Base-by-base conservation (phyloP, 2,329 filamentous ascomycete species). In the Colletotrichum eleusines region DNA sequence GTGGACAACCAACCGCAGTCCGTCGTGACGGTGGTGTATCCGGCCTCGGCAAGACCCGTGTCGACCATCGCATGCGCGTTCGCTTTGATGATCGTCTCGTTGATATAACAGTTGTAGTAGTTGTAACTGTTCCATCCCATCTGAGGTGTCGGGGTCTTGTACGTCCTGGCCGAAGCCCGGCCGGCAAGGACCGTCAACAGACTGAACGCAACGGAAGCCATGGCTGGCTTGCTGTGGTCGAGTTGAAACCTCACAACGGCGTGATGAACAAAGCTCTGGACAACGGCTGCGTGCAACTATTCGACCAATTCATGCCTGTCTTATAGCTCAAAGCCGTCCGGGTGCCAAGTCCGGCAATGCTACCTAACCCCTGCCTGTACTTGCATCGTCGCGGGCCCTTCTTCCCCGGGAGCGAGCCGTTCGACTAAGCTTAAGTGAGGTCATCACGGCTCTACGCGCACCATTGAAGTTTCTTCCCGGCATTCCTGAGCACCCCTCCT, bases 51-150 rank as follows among this genome's bases (percentile, higher is more conserved):
- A 0, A 90, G 81, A 0, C 86, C 87, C 0, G 86, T 78, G 53
- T 86, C 83, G 0, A 88, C 81, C 0, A 90, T 76, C 0, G 86
- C 88, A 51, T 87, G 78, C 0, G 87, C 86, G 67, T 87, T 89
- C 3, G 80, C 77, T 51, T 84, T 82, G 31, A 88, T 84, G 46
- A 85, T 84, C 0, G 76, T 77, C 72, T 88, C 84, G 50, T 79
- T 85, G 0, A 85, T 85, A 1, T 77, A 77, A 75, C 87, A 89
- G 60, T 78, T 80, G 76, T 87, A 88, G 50, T 84, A 80, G 64
- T 90, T 90, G 73, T 90, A 90, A 2, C 84, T 86, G 71, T 90
- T 90, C 87, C 87, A 90, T 16, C 87, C 82, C 83, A 85, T 84
- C 0, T 81, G 81, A 2, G 84, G 83, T 1, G 81, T 81, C 6